Evolutionary conservation across 768 basidiomycete species (phyloP).

Genomic region (Phylloporus sp.): DNA sequence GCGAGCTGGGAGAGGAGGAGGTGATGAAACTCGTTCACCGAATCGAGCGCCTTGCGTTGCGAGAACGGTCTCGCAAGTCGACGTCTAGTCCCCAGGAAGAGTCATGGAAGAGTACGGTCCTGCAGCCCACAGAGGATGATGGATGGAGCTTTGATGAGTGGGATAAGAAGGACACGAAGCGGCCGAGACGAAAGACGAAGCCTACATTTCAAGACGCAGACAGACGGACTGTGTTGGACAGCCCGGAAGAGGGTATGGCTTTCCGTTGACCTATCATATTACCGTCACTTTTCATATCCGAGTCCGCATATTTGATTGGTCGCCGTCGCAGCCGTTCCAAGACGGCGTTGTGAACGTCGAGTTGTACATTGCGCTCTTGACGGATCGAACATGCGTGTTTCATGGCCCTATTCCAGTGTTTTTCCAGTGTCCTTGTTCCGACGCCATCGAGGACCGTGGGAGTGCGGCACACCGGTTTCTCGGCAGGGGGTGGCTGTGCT

Average conservation of each 20-base stretch:
- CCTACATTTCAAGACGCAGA: background rate
- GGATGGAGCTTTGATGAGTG: constrained; percentile 51
- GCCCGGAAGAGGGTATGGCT: background rate
- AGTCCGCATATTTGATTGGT: no score
- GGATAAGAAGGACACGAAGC: constrained; percentile 18
- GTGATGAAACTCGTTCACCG: constrained; percentile 46
- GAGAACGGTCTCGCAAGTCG: constrained; percentile 17
- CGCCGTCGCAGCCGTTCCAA: no score
- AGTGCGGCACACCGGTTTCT: background rate
- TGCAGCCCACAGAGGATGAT: constrained; percentile 30
- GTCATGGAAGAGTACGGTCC: constrained; percentile 42
- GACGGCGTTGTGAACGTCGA: no score
- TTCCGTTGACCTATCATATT: constrained; percentile 4
- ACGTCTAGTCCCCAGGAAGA: constrained; percentile 14
- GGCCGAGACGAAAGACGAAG: background rate
- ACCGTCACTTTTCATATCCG: no score
- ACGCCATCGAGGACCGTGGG: background rate
- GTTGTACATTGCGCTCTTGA: no score
- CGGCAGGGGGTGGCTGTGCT: constrained; percentile 24
- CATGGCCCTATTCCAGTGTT: no score
- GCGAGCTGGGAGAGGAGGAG: constrained; percentile 42
- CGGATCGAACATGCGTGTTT: no score
- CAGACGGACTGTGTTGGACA: background rate
- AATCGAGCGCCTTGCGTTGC: constrained; percentile 44
- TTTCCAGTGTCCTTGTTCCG: no score